Conservation (phyloP, 805 yeast genomes). For the Candida krabiensis region DNA sequence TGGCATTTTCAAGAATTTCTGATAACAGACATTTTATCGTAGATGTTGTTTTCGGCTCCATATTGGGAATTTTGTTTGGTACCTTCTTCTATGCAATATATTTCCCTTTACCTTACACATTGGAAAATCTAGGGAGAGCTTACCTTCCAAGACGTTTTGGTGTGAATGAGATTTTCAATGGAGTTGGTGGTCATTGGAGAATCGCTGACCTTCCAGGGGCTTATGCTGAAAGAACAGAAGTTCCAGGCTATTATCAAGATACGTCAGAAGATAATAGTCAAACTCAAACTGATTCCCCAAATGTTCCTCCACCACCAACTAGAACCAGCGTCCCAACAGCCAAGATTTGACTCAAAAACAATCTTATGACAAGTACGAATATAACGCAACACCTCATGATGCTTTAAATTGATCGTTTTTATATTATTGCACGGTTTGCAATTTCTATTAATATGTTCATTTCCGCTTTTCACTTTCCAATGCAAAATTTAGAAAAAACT, state of each 20-base stretch:
- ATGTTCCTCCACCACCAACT: slow-evolving; percentile 8
- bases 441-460: background rate
- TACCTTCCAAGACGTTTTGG: slow-evolving; percentile 43
- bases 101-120: slow-evolving; percentile 36
- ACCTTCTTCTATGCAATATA: slow-evolving; percentile 40
- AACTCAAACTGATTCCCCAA: background rate
- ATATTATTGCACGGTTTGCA: too few species aligned
- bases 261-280: slow-evolving; percentile 1
- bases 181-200: slow-evolving; percentile 40
- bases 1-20: slow-evolving; percentile 44
- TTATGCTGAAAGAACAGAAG: slow-evolving; percentile 24
- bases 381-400: too few species aligned
- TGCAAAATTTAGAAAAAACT: slow-evolving; percentile 89
- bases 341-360: slow-evolving; percentile 5
- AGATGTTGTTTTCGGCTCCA: slow-evolving; percentile 41
- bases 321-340: slow-evolving; percentile 8
- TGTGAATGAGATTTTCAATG: slow-evolving; percentile 20
- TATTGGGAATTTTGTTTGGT: slow-evolving; percentile 37
- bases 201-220: slow-evolving; percentile 33
- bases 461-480: slow-evolving; percentile 62
- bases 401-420: too few species aligned
- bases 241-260: slow-evolving; percentile 17
- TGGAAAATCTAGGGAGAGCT: slow-evolving; percentile 39
- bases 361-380: background rate
- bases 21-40: slow-evolving; percentile 44